These are phyloP conservation scores for Tritrichomonas foetus DNA, from an alignment of 208 protist genomes.

Conservation along the genomic window DNA sequence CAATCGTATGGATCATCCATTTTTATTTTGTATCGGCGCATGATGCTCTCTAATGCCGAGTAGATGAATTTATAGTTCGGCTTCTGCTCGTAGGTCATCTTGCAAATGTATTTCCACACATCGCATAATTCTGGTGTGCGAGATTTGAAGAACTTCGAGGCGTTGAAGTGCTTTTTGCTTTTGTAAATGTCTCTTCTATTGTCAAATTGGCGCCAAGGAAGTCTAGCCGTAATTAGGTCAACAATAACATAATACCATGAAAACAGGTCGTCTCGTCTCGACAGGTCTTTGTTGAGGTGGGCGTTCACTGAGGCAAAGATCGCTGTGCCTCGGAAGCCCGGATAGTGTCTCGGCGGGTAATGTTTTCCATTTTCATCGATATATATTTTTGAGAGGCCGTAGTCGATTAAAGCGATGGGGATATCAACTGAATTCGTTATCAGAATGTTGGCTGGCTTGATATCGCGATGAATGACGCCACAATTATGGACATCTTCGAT, in stretches of 20 bases:
- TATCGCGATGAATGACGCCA: slow-evolving; percentile 91
- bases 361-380: background rate
- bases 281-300: background rate
- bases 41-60: background rate
- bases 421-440: background rate
- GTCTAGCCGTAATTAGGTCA: background rate
- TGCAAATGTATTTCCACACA: background rate
- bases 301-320: background rate
- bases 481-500: slow-evolving; percentile 69
- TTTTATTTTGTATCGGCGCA: background rate
- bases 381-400: slow-evolving; percentile 11
- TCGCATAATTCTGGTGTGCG: background rate
- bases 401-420: slow-evolving; percentile 43
- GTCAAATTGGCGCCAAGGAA: background rate
- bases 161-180: background rate
- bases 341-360: background rate
- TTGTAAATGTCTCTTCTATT: background rate
- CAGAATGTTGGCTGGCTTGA: slow-evolving; percentile 96
- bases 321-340: background rate
- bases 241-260: background rate
- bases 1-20: background rate
- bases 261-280: background rate
- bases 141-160: background rate
- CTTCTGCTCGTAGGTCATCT: background rate
- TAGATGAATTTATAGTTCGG: background rate